Evolutionary conservation across 202 grass and related monocot genomes (phyloP), one percentile per base, ranked within the genome.

Genomic region (Schoenoplectus triqueter): DNA sequence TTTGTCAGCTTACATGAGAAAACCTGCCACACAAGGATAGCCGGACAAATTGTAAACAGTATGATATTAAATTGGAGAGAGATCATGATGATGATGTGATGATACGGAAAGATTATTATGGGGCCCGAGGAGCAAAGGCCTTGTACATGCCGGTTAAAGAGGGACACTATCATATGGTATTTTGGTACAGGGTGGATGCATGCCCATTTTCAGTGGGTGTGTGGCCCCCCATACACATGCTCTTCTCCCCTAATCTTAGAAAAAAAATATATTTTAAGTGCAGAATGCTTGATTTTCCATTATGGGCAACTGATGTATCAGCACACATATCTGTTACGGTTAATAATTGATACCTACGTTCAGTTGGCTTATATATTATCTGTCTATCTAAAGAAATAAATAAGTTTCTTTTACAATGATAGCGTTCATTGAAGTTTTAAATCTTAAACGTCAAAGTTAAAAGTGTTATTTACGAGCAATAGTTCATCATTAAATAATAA

Each of bases 111-210:
- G 84, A 79, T 80, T 55, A 66, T 68, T 59, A 66, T 49, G 22
- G 69, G 85, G 21, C 80, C 50, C 59, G 17, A 78, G 61, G 77
- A 7, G 86, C 69, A 86, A 62, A 59, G 14, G 74, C 18, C 64
- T 78, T 80, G 78, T 78, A 86, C 80, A 42, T 95, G 93, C 89
- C 86, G 85, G 88, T 67, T 88, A 91, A 90, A 89, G 87, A 84
- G 93, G 89, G 80, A 88, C 93, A 95, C 63, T 47, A 95, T 95
- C 80, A 92, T 95, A 87, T 83, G 85, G 90, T 78, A 64, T 68
- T 95, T 86, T 83, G 85, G 90, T 78, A 64, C 68, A 81, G 89
- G 48, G 72, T 67, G 86, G 83, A 85, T 94, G 88, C 86, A 94
- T 87, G 84, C 84, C 73, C 81, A 88, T 85, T 92, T 86, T 84